These are phyloP conservation scores for Fusarium protoensiforme DNA, from an alignment of 2,329 filamentous ascomycete genomes.

Conservation along the genomic window DNA sequence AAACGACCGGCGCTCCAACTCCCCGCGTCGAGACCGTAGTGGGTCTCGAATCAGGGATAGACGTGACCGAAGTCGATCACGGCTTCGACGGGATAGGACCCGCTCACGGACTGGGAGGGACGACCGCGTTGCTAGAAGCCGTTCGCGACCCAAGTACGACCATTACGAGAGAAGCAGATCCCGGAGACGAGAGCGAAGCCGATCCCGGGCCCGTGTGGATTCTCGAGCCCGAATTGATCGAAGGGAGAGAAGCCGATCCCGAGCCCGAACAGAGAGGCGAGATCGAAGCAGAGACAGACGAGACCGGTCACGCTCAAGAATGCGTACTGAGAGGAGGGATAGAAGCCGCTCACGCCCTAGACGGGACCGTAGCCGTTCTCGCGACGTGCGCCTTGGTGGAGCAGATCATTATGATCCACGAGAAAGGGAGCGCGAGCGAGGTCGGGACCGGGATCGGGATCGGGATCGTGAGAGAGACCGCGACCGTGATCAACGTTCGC, in stretches of 20 bases:
- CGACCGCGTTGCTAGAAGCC: constrained; percentile 47
- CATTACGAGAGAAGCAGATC: constrained; percentile 51
- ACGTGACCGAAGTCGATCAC: constrained; percentile 52
- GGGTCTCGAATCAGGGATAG: constrained; percentile 47
- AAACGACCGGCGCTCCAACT: constrained; percentile 52
- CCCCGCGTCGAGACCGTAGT: constrained; percentile 51
- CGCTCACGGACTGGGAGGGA: constrained; percentile 53
- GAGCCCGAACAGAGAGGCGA: constrained; percentile 36
- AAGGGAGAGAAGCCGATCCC: constrained; percentile 49
- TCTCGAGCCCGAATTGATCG: constrained; percentile 47
- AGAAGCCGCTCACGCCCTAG: constrained; percentile 47
- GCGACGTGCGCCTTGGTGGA: constrained; percentile 33
- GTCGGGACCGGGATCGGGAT: constrained; percentile 27
- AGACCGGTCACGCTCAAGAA: constrained; percentile 44
- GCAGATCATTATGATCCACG: constrained; percentile 49
- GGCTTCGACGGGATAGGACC: constrained; percentile 51
- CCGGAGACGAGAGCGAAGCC: constrained; percentile 50
- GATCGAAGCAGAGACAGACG: constrained; percentile 46
- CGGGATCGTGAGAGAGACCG: constrained; percentile 41
- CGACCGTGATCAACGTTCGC: constrained; percentile 42
- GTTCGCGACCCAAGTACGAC: constrained; percentile 48
- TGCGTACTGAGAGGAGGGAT: constrained; percentile 44
- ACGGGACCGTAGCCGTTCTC: constrained; percentile 47
- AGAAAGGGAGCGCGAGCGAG: constrained; percentile 45
- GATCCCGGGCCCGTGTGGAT: constrained; percentile 47